Percentiles rank a stretch among this genome's conserved stretches.
phyloP scores from a whole-genome alignment of 2,329 filamentous ascomycete genomes.

The Fusarium bactridioides region DNA sequence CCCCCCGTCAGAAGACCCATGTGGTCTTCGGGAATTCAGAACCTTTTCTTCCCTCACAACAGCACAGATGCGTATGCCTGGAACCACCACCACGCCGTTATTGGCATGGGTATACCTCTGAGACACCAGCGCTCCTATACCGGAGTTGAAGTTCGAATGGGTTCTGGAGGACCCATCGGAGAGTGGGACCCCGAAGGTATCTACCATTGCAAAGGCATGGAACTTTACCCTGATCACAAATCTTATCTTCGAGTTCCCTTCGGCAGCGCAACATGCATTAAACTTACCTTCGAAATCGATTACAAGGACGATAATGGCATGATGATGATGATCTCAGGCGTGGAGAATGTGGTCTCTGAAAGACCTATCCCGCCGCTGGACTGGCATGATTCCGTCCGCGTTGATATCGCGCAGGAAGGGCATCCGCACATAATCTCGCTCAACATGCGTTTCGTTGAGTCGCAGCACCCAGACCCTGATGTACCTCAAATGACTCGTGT shows the following conservation, averaged over 20 bases:
- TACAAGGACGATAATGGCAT: not conserved
- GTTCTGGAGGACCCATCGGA: not conserved
- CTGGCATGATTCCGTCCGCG: constrained; percentile 27
- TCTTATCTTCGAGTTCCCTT: not conserved
- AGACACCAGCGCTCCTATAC: not conserved
- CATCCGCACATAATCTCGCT: constrained; percentile 16
- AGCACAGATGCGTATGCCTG: not conserved
- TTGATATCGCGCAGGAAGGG: constrained; percentile 22
- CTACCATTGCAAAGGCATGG: constrained; percentile 1
- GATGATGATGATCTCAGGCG: not conserved
- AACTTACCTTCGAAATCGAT: constrained; percentile 9
- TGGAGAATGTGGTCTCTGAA: constrained; percentile 1
- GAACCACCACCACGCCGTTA: constrained; percentile 21
- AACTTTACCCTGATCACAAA: not conserved
- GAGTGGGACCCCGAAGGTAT: constrained; percentile 1
- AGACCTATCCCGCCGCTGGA: not conserved
- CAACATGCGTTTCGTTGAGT: constrained; percentile 30
- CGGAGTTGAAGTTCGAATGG: constrained; percentile 9
- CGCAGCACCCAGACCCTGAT: not conserved
- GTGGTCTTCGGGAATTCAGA: constrained; percentile 8
- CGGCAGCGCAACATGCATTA: constrained; percentile 16
- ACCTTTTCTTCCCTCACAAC: constrained; percentile 12
- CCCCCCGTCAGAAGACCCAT: not conserved
- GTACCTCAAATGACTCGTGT: not conserved
- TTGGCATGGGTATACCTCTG: not conserved